Evolutionary conservation across 768 basidiomycete species (phyloP).

Genomic region (Lactarius psammicola): DNA sequence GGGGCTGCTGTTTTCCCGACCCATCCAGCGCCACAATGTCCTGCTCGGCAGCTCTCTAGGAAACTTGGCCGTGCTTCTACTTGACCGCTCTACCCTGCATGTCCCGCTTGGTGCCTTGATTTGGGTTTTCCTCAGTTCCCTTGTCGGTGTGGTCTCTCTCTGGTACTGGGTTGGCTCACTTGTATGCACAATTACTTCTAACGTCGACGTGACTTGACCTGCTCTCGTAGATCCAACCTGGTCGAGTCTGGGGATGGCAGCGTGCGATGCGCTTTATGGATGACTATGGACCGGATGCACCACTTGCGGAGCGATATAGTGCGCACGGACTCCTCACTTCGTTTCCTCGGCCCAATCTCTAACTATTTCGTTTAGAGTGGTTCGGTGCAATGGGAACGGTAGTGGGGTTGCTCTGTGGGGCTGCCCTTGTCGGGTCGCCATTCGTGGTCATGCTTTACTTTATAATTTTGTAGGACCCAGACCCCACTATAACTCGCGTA

Average conservation of each 20-base stretch:
- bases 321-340: neutral
- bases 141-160: neutral
- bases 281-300: neutral
- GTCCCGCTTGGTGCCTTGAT: neutral
- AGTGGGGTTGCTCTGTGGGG: neutral
- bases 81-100: neutral
- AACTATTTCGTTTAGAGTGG: slow-evolving; percentile 9
- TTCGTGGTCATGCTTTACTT: too few relatives aligned
- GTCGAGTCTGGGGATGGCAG: neutral
- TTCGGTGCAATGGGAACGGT: neutral
- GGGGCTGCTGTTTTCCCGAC: neutral
- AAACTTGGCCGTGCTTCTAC: neutral
- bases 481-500: too few relatives aligned
- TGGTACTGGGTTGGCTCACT: neutral
- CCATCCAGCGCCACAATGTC: too few relatives aligned
- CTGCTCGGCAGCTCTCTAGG: neutral
- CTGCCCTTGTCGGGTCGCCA: too few relatives aligned
- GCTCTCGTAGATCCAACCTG: neutral
- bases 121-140: too few relatives aligned
- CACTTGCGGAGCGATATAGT: slow-evolving; percentile 5
- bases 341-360: neutral
- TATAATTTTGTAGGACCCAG: too few relatives aligned
- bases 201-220: neutral
- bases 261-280: neutral
- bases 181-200: neutral